Evolutionary conservation across 257 asterid genomes (phyloP), one percentile per base, ranked within the genome.

Genomic region (Przewalskia tangutica): DNA sequence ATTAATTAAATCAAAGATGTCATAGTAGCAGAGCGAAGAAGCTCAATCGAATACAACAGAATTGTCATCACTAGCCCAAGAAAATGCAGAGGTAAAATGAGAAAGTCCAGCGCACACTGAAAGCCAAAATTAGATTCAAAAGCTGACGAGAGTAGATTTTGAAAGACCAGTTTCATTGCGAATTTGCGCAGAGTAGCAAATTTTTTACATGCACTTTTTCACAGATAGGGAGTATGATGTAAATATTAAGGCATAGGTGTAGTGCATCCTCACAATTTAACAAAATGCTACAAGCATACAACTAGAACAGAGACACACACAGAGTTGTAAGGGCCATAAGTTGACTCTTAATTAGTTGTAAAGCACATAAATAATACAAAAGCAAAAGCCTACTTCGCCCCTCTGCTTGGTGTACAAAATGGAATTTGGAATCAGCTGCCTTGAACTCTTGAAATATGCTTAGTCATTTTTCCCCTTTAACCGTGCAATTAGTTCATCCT

Each of bases 401-500:
- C 54, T 82, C 64, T 23, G n/a, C 80, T 27, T 23, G 58, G 77
- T 77, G 67, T 38, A 87, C 85, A 63, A 50, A 53, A 63, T 18
- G 17, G 84, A 71, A 42, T n/a, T 50, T 14, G 14, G 59, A 13
- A 77, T 12, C 62, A 58, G 83, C 88, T 78, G 18, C 81, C 80
- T 83, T 8, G 63, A 82, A 84, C 51, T 58, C 82, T 63, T 44
- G 65, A n/a, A 36, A 20, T 17, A 40, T 17, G 68, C 80, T 87
- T 81, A 86, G 84, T 86, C 83, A 55, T 85, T 87, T 17, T 81
- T 76, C 13, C 56, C 90, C 85, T 80, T 85, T 84, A 93, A 88
- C 56, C 95, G 95, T 16, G 89, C 83, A 67, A 93, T 90, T 93
- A 93, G 79, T 79, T 91, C 94, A 40, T 90, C 94, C 97, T 93